Conservation (phyloP, 768 basidiomycete genomes). For the Hysterangium stoloniferum region DNA sequence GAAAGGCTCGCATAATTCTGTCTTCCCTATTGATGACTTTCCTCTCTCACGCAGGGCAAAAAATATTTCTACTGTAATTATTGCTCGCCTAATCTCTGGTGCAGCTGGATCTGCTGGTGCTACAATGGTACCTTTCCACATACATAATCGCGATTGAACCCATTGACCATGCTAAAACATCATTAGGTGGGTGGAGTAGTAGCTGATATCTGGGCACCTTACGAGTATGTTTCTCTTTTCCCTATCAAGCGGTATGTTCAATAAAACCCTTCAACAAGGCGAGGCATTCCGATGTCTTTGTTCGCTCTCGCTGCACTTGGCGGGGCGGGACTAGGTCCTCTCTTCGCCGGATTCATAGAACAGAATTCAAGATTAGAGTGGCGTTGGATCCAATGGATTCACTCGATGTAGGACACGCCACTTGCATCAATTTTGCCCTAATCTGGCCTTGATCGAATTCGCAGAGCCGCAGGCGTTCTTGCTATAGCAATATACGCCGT, state of each 20-base stretch:
- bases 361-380: conserved; percentile 49
- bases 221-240: conserved; percentile 35
- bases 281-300: conserved; percentile 70
- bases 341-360: conserved; percentile 61
- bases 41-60: conserved; percentile 25
- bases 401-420: conserved; percentile 40
- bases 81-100: conserved; percentile 59
- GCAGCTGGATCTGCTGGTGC: conserved; percentile 62
- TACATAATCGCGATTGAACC: background rate
- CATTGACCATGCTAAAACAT: background rate
- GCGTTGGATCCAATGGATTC: conserved; percentile 84
- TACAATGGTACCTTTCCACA: conserved; percentile 42
- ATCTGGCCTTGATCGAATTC: conserved; percentile 5
- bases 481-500: conserved; percentile 42
- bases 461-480: conserved; percentile 46
- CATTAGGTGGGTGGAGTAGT: conserved; percentile 47
- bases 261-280: conserved; percentile 41
- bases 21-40: no score
- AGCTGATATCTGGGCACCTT: conserved; percentile 58
- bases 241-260: background rate
- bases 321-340: conserved; percentile 56
- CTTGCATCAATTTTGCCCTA: no score
- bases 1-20: no score
- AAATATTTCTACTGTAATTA: conserved; percentile 53
- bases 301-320: conserved; percentile 57